A percentile compares a stretch with the other conserved stretches of the same genome.
phyloP scores from a whole-genome alignment of 495 filamentous ascomycete genomes.

The Polyplosphaeria fusca region DNA sequence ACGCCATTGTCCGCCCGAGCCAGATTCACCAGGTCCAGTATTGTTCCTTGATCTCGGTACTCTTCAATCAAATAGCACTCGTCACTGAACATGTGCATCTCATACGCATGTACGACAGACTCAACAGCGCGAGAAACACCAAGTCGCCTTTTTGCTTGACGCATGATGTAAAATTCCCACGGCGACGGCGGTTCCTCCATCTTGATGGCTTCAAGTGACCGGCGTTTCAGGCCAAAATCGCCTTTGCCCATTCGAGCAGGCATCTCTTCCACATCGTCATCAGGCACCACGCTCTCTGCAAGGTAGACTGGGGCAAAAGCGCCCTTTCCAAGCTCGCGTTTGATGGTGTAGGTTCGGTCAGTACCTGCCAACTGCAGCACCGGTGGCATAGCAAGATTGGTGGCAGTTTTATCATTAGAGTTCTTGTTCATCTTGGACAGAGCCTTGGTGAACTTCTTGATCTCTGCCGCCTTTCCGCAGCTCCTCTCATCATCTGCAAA shows the following conservation, averaged over 20 bases:
- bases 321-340: conserved; percentile 85
- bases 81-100: conserved; percentile 81
- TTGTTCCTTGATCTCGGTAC: conserved; percentile 82
- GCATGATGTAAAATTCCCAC: conserved; percentile 98
- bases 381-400: conserved; percentile 55
- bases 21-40: conserved; percentile 88
- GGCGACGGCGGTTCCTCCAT: conserved; percentile 83
- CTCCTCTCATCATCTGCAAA: conserved; percentile 59
- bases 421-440: conserved; percentile 59
- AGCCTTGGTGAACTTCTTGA: conserved; percentile 73
- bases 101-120: conserved; percentile 75
- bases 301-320: conserved; percentile 95
- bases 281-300: conserved; percentile 58
- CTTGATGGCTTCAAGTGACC: conserved; percentile 80
- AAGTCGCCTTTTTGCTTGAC: conserved; percentile 70
- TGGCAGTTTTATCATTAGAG: conserved; percentile 59
- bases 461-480: conserved; percentile 64
- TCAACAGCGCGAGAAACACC: conserved; percentile 64
- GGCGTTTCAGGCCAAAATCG: conserved; percentile 47
- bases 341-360: conserved; percentile 66
- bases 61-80: conserved; percentile 87
- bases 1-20: conserved; percentile 66
- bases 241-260: conserved; percentile 40
- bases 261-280: conserved; percentile 45
- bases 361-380: conserved; percentile 64